Conservation (phyloP, 75 land plant genomes). For the Selaginella moellendorffii region DNA sequence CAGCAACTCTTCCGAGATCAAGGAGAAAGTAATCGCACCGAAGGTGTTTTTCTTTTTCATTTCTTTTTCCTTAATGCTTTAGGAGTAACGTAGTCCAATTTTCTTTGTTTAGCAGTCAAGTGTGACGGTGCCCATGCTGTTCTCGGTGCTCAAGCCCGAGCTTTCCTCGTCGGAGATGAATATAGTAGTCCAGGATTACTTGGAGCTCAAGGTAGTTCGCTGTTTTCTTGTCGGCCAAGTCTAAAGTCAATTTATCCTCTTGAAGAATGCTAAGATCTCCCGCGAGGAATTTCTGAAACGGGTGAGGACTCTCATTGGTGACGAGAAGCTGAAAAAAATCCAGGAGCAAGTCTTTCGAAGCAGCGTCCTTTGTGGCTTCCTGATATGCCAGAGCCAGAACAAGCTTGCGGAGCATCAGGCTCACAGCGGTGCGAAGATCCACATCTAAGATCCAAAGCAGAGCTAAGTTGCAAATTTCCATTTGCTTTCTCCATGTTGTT, state of each 20-base stretch:
- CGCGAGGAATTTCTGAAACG: background rate
- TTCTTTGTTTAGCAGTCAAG: no score
- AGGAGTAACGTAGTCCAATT: background rate
- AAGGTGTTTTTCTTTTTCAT: background rate
- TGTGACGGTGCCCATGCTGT: background rate
- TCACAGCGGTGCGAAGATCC: no score
- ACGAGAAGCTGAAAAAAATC: background rate
- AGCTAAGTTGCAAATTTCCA: no score
- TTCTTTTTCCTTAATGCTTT: background rate
- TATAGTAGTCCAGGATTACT: background rate
- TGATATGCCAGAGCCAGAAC: background rate
- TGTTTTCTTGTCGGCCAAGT: background rate
- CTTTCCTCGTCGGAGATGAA: background rate
- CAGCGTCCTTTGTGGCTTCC: background rate
- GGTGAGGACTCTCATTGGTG: background rate
- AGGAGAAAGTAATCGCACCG: background rate
- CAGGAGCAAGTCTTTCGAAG: background rate
- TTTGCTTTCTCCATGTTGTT: no score
- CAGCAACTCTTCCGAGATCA: background rate
- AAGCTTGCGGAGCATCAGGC: background rate
- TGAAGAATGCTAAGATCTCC: background rate
- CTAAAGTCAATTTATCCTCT: no score
- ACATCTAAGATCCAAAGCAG: no score
- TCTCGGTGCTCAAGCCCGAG: background rate
- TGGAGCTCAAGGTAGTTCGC: background rate